Conservation (phyloP, 805 yeast genomes). For the Starmerella bombi region DNA sequence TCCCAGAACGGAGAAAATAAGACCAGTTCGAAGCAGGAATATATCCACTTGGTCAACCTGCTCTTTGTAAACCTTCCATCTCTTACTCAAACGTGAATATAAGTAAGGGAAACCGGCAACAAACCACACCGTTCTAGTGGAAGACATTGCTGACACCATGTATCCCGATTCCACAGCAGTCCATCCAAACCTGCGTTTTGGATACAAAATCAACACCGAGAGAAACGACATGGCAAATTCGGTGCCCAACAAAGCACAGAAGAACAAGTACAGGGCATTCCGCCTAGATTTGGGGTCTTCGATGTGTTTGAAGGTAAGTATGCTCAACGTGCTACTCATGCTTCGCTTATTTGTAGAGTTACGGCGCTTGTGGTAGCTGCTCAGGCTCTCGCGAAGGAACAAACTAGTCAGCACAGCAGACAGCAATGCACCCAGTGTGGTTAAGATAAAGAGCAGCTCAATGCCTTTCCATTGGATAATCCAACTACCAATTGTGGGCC, state of each 20-base stretch:
- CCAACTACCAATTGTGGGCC: slow-evolving; percentile 20
- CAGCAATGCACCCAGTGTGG: slow-evolving; percentile 5
- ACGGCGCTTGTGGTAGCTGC: slow-evolving; percentile 14
- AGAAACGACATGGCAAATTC: slow-evolving; percentile 16
- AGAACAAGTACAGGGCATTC: slow-evolving; percentile 19
- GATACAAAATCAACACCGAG: slow-evolving; percentile 21
- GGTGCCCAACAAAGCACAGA: slow-evolving; percentile 16
- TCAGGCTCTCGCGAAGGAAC: slow-evolving; percentile 18
- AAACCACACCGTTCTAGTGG: slow-evolving; percentile 23
- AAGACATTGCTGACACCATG: slow-evolving; percentile 22
- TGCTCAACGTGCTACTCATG: slow-evolving; percentile 5
- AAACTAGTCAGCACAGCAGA: slow-evolving; percentile 9
- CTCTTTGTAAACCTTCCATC: slow-evolving; percentile 15
- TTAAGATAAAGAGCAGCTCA: slow-evolving; percentile 11
- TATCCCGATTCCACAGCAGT: slow-evolving; percentile 26
- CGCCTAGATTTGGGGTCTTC: slow-evolving; percentile 14
- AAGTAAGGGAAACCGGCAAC: slow-evolving; percentile 22
- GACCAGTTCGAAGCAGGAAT: slow-evolving; percentile 20
- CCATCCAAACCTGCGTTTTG: slow-evolving; percentile 25
- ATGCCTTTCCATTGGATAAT: slow-evolving; percentile 13
- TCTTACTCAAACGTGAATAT: slow-evolving; percentile 14
- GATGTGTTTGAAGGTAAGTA: slow-evolving; percentile 15
- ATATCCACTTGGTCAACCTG: slow-evolving; percentile 20
- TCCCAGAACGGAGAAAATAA: slow-evolving; percentile 20
- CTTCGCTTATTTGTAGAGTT: slow-evolving; percentile 13